Conservation (phyloP, 1,284 basidiomycete genomes). For the Fomitiporia mediterranea region DNA sequence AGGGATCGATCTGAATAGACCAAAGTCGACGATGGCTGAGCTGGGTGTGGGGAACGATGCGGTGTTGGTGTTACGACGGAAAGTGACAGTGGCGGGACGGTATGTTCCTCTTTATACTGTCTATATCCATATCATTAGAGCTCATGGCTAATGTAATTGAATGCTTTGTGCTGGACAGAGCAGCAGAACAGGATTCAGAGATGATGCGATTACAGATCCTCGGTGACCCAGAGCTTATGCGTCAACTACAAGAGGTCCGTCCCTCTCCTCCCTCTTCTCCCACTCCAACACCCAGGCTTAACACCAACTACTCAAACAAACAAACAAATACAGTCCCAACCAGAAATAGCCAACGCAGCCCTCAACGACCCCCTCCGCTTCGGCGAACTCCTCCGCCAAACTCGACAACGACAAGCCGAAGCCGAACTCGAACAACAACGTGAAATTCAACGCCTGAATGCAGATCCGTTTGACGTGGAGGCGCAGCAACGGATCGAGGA, state of each 20-base stretch:
- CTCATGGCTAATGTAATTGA: background rate
- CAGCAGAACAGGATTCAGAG: slow-evolving; percentile 77
- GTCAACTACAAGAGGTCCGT: slow-evolving; percentile 64
- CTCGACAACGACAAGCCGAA: slow-evolving; percentile 51
- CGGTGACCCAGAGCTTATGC: slow-evolving; percentile 78
- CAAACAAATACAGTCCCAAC: slow-evolving; percentile 51
- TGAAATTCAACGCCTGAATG: slow-evolving; percentile 69
- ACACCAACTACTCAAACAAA: background rate
- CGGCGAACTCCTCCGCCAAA: slow-evolving; percentile 64
- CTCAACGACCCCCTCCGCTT: slow-evolving; percentile 67
- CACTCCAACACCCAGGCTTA: background rate
- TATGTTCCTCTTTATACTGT: too few species aligned
- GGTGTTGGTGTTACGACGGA: slow-evolving; percentile 64
- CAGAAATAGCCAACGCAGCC: slow-evolving; percentile 76
- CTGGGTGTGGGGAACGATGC: slow-evolving; percentile 59
- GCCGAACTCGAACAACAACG: slow-evolving; percentile 53
- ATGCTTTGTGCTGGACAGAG: slow-evolving; percentile 32
- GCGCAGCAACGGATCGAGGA: slow-evolving; percentile 94
- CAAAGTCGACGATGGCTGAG: slow-evolving; percentile 60
- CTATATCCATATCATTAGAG: slow-evolving; percentile 7
- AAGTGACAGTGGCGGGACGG: slow-evolving; percentile 57
- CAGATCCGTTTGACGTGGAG: slow-evolving; percentile 88
- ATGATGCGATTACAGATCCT: slow-evolving; percentile 86
- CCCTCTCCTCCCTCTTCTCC: slow-evolving; percentile 9
- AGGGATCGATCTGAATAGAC: slow-evolving; percentile 56